Base-by-base conservation (phyloP, 768 basidiomycete genomes). In the Phanerochaete carnosa region DNA sequence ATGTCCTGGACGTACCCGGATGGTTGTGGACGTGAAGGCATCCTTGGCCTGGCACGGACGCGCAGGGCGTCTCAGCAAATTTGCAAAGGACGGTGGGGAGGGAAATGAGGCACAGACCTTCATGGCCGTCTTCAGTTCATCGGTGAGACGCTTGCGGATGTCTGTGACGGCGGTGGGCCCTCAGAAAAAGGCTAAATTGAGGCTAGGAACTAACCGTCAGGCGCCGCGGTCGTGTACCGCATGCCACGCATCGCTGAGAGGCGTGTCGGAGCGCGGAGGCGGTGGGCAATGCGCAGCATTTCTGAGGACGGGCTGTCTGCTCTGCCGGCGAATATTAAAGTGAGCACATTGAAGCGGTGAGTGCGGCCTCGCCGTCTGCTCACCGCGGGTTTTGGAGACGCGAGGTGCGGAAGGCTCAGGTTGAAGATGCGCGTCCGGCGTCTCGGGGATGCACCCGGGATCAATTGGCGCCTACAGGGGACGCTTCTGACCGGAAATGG, bases 61-160 rank as follows among this genome's bases (percentile, higher is more conserved):
- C 56, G 23, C 22, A 46, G 25, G 25, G 22, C 29, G 25, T 26
- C 50, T 54, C 46, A 11, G 4, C 49, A 28, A 46, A 22, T 30
- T 25, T 39, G 30, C 19, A 46, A 15, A 22, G 9, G 32, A 33
- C 39, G 12, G 11, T 43, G 6, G 39, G 39, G 11, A 43, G 11
- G 39, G 11, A 46, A 28, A 25, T 30, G 65, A 64, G n/a, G 37
- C 39, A 16, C 67, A 28, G 54, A 87, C 88, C 82, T 87, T 90
- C 85, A 91, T 83, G 9, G 89, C 84, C 26, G 70, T 65, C 67
- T 90, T 91, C 25, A 90, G 79, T 56, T 82, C 82, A 45, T 70
- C 66, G 55, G 79, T 71, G 32, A 91, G 75, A 54, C 74, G 77
- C 43, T 79, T 66, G 25, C 88, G 83, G 58, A 88, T 70, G 59